phyloP scores from a whole-genome alignment of 805 yeast species.

The Wickerhamiella azyma region DNA sequence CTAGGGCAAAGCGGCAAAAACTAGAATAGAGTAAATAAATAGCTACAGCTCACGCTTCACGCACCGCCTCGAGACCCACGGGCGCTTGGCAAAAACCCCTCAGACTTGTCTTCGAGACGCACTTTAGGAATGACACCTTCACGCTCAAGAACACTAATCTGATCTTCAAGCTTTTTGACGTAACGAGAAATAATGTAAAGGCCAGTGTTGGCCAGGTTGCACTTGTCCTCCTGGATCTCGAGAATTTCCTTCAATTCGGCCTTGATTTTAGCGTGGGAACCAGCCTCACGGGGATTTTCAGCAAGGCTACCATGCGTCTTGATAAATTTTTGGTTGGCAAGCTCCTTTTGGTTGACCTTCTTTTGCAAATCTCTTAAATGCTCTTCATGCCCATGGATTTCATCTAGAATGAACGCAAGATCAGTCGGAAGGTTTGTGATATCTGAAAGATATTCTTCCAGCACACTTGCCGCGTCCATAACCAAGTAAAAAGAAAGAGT shows the following conservation, averaged over 20 bases:
- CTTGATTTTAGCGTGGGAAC: constrained; percentile 47
- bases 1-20: not conserved
- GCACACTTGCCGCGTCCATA: constrained; percentile 84
- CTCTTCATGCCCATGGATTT: constrained; percentile 56
- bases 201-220: constrained; percentile 69
- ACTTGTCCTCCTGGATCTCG: constrained; percentile 62
- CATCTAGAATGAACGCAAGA: constrained; percentile 64
- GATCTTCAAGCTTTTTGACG: constrained; percentile 55
- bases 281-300: constrained; percentile 70
- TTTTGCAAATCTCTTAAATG: constrained; percentile 52
- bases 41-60: not conserved
- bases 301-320: constrained; percentile 69
- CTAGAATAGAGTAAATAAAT: not conserved
- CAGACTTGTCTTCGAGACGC: not conserved
- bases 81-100: constrained; percentile 4
- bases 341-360: constrained; percentile 56
- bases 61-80: not conserved
- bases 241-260: constrained; percentile 51
- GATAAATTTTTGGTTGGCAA: constrained; percentile 70
- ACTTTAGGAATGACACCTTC: constrained; percentile 40
- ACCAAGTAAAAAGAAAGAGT: not conserved
- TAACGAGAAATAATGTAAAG: constrained; percentile 66
- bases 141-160: constrained; percentile 57
- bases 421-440: constrained; percentile 80
- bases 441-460: constrained; percentile 50